These are phyloP conservation scores for Neoascochyta sp. DNA, from an alignment of 2,329 filamentous ascomycete genomes.

Conservation along the genomic window DNA sequence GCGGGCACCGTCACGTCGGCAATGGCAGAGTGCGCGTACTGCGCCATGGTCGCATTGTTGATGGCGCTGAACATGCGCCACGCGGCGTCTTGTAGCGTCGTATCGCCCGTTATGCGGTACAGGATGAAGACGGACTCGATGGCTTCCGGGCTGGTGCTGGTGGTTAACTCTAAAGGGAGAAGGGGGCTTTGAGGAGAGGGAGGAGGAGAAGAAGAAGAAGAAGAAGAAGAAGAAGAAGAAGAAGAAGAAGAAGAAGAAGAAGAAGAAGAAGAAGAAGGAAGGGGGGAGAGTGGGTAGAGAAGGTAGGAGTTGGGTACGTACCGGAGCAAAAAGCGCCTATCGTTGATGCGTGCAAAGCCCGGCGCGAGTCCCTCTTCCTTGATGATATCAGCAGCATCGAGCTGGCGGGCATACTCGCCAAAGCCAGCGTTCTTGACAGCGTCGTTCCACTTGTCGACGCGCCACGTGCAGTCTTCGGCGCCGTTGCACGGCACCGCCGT, in stretches of 20 bases:
- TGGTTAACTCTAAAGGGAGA: no score
- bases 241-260: no score
- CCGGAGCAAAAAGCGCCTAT: constrained; percentile 43
- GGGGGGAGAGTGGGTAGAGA: background rate
- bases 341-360: constrained; percentile 40
- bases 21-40: constrained; percentile 67
- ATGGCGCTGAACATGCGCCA: constrained; percentile 82
- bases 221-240: no score
- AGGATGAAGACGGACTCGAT: constrained; percentile 88
- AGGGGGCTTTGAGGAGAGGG: no score
- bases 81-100: constrained; percentile 70
- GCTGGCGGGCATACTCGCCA: constrained; percentile 7
- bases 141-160: constrained; percentile 74
- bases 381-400: constrained; percentile 30
- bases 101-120: constrained; percentile 82
- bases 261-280: no score
- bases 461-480: constrained; percentile 43
- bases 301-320: constrained; percentile 14
- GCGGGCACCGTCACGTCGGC: constrained; percentile 54
- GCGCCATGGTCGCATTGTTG: constrained; percentile 61
- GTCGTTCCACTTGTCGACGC: constrained; percentile 43
- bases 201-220: no score
- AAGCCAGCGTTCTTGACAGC: constrained; percentile 27
- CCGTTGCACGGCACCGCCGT: constrained; percentile 43
- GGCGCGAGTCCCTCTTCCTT: constrained; percentile 40